A percentile compares a stretch with the other conserved stretches of the same genome.
phyloP scores from a whole-genome alignment of 1,284 basidiomycete species.

The Limonomyces culmigenus region DNA sequence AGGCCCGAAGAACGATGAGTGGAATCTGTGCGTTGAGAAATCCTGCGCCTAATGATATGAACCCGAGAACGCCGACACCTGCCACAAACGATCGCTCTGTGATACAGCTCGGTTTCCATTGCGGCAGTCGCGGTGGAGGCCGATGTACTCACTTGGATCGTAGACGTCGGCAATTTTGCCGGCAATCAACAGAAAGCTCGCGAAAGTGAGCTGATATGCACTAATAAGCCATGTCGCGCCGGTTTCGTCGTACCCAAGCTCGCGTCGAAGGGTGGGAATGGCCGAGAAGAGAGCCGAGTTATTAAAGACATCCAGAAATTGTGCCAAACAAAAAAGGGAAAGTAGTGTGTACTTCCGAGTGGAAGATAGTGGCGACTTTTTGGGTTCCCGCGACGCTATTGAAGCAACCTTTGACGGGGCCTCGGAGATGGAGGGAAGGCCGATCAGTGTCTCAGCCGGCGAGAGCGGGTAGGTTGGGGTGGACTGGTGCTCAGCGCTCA shows the following conservation, averaged over 20 bases:
- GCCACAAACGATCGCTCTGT: slow-evolving; percentile 11
- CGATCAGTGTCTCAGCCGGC: slow-evolving; percentile 2
- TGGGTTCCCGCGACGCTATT: background rate
- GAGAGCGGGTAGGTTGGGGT: too few species aligned
- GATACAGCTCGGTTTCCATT: slow-evolving; percentile 1
- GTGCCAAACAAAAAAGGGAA: slow-evolving; percentile 10
- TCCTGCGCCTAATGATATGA: slow-evolving; percentile 21
- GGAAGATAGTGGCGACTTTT: background rate
- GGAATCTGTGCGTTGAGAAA: slow-evolving; percentile 23
- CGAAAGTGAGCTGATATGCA: slow-evolving; percentile 25
- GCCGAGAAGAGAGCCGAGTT: slow-evolving; percentile 12
- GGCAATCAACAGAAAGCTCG: slow-evolving; percentile 21
- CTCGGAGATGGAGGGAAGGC: background rate
- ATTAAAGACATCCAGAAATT: slow-evolving; percentile 12
- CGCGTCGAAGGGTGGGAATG: slow-evolving; percentile 10
- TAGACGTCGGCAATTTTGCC: slow-evolving; percentile 17
- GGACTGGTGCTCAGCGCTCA: too few species aligned
- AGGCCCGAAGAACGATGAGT: slow-evolving; percentile 24
- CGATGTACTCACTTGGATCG: slow-evolving; percentile 13
- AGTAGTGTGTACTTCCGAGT: slow-evolving; percentile 6
- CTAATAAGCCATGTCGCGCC: slow-evolving; percentile 19
- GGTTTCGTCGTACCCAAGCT: slow-evolving; percentile 12
- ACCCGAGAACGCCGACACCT: slow-evolving; percentile 18
- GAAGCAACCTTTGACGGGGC: background rate
- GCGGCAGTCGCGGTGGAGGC: background rate